These are phyloP conservation scores for Sungouiozyma intestinalis DNA, from an alignment of 805 yeast genomes.

Conservation along the genomic window DNA sequence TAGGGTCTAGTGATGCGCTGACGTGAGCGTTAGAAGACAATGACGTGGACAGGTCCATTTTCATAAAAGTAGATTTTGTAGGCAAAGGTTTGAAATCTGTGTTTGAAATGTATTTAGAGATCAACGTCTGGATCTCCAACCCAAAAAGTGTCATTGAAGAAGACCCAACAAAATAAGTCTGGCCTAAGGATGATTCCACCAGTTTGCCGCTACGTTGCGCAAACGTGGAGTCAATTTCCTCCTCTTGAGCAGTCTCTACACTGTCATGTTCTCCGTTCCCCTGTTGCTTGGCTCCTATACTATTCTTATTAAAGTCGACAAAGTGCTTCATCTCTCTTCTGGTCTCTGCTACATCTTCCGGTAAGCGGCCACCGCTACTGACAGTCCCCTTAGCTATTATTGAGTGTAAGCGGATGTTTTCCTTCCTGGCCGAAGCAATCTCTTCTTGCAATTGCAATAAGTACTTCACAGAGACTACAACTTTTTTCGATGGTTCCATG, in stretches of 20 bases:
- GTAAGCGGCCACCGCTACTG: constrained; percentile 8
- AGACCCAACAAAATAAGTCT: constrained; percentile 65
- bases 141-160: constrained; percentile 79
- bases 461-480: constrained; percentile 64
- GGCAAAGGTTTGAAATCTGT: constrained; percentile 13
- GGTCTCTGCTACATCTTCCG: not conserved
- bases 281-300: not conserved
- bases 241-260: constrained; percentile 8
- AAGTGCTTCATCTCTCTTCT: not conserved
- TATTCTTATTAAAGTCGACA: not conserved
- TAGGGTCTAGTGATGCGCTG: not conserved
- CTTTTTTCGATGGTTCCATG: constrained; percentile 58
- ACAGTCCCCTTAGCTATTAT: not conserved
- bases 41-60: not conserved
- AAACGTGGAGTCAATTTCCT: constrained; percentile 59
- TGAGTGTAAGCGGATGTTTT: constrained; percentile 47
- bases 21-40: not conserved
- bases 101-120: constrained; percentile 29
- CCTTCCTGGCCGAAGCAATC: constrained; percentile 52
- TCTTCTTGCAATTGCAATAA: constrained; percentile 58
- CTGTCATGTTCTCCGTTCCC: not conserved
- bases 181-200: constrained; percentile 67
- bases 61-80: not conserved
- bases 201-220: constrained; percentile 62
- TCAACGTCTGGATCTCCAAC: constrained; percentile 60